Evolutionary conservation across 805 yeast genomes (phyloP), one percentile per base, ranked within the genome.

Genomic region (Suhomyces pyralidae): DNA sequence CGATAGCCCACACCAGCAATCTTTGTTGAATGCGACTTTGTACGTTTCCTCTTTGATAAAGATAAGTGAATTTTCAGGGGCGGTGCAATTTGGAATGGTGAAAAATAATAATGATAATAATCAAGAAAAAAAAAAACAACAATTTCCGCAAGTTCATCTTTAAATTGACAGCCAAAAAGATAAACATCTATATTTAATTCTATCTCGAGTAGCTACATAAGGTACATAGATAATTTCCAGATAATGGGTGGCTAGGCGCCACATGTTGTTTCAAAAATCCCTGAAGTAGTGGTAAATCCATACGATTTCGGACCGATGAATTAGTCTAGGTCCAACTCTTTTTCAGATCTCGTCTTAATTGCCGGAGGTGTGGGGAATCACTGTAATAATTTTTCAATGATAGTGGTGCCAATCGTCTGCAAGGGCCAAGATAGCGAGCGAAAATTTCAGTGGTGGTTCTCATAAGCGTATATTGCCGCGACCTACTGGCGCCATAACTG

Each of bases 31-130:
- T 9, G 7, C 4, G 24, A 19, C 42, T 19, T 38, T 19, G 42
- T 38, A 6, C 24, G 42, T 7, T n/a, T 9, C 22, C 14, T 17
- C 42, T 38, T 38, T 38, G 42, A 38, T 38, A 38, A 19, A 38
- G 42, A 38, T 38, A 38, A 38, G 42, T 38, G 42, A 38, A 17
- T 38, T 38, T 38, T 38, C 42, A 38, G 42, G 42, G 42, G 42
- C 42, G 19, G 42, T 38, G 42, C 42, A 38, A 38, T 17, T 38
- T 7, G 24, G 5, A 9, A 14, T 12, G 24, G 42, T 38, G 24
- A 7, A 8, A 19, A 38, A 38, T 12, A 38, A 38, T 17, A 38
- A 38, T 15, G 7, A n/a, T 17, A 19, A 38, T 17, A 12, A 38
- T 17, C 24, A 19, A 19, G 19, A 38, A 38, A 38, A 38, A 38